These are phyloP conservation scores for Magnaporthiopsis poae DNA, from an alignment of 2,329 filamentous ascomycete species.

Conservation along the genomic window DNA sequence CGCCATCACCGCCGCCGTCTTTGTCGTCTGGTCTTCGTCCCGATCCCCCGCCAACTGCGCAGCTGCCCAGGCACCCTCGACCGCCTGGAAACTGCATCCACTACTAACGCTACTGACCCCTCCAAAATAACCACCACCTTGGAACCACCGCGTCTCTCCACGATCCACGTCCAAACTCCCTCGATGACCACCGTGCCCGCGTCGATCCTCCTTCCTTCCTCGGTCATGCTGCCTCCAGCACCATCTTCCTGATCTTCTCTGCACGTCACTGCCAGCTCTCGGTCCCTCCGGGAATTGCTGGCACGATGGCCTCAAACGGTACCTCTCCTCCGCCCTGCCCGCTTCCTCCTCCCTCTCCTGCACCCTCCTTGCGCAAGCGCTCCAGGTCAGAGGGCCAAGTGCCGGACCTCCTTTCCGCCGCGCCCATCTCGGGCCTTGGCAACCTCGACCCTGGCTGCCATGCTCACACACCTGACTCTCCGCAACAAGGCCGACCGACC, in stretches of 20 bases:
- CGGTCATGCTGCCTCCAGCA: slow-evolving; percentile 8
- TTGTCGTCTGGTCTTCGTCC: not conserved
- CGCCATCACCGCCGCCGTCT: not conserved
- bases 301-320: slow-evolving; percentile 8
- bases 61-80: not conserved
- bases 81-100: not conserved
- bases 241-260: slow-evolving; percentile 7
- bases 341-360: not conserved
- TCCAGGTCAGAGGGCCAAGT: not conserved
- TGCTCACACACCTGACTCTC: not conserved
- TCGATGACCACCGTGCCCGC: slow-evolving; percentile 6
- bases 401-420: too few species aligned
- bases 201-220: slow-evolving; percentile 8
- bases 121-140: not conserved
- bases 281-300: not conserved
- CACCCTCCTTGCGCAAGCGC: slow-evolving; percentile 1
- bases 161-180: not conserved
- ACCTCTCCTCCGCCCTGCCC: not conserved
- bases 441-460: not conserved
- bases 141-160: not conserved
- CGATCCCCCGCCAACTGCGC: not conserved
- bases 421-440: not conserved
- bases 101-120: not conserved
- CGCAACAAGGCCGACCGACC: slow-evolving; percentile 4
- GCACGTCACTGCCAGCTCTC: slow-evolving; percentile 2